Percentiles rank a stretch among this genome's conserved stretches.
These are phyloP conservation scores for Uronychia setigera DNA, from an alignment of 73 alveolate genomes.

Conservation along the genomic window DNA sequence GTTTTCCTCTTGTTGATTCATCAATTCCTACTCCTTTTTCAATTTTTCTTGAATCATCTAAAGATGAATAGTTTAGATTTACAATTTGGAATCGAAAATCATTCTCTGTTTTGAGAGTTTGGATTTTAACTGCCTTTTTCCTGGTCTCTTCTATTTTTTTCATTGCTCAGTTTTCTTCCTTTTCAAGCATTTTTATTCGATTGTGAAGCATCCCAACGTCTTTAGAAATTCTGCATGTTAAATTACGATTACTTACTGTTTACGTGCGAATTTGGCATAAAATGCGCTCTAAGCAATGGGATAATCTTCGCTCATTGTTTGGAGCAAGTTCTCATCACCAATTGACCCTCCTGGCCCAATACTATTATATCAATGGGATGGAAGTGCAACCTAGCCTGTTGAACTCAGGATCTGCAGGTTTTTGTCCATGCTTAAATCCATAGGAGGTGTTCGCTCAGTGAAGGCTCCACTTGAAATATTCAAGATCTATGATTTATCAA, in stretches of 20 bases:
- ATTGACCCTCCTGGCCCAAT: no score
- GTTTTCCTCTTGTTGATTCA: neutral
- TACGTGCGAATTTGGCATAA: neutral
- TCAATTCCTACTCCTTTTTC: neutral
- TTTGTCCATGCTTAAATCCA: no score
- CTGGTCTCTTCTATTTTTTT: conserved; percentile 44
- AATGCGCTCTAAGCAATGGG: neutral
- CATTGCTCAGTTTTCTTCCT: conserved; percentile 39
- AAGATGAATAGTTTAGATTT: neutral
- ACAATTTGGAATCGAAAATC: conserved; percentile 1
- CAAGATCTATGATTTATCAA: no score
- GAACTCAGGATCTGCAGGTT: no score
- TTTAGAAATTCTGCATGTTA: neutral
- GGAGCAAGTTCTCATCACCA: neutral
- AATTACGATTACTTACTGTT: neutral
- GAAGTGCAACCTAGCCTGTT: no score
- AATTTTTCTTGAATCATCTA: neutral
- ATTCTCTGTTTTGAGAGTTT: conserved; percentile 8
- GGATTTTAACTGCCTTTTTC: conserved; percentile 22
- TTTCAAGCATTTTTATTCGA: conserved; percentile 30
- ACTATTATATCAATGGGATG: no score
- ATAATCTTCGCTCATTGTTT: neutral
- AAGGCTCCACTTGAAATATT: no score
- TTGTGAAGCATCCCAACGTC: conserved; percentile 36
- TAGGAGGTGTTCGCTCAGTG: no score